Base-by-base conservation (phyloP, 768 basidiomycete genomes). In the Tephrocybe sp. region DNA sequence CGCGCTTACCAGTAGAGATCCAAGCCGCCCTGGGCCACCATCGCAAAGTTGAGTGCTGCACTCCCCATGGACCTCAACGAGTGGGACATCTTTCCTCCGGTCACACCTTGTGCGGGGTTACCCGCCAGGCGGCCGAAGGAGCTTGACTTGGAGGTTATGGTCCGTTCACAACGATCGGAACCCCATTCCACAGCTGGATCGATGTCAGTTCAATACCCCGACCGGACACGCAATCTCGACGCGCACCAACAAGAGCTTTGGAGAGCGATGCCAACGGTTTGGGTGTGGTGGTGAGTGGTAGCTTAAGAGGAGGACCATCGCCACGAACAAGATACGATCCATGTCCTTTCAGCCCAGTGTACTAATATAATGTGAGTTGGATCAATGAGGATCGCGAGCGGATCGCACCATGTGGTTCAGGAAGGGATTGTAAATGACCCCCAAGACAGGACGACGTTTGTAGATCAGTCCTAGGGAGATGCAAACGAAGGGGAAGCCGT, bases 391-490 rank as follows among this genome's bases (percentile, higher is more conserved):
- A 28, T 41, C 9, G 28, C 3, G 21, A 49, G 23, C 23, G 7
- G n/a, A 30, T 59, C 78, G 57, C 50, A 89, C 88, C 48, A 96
- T 76, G 46, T 94, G 83, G 56, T 92, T 81, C 48, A 94, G 78
- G 78, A 93, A 94, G 0, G 95, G 95, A 64, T 94, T 94, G 73
- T 85, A 96, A 54, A 98, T 86, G 34, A 98, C 93, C 1, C 95
- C 95, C 15, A 97, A 76, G 6, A 95, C 79, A 1, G 95, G 92
- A 6, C 81, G 76, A 55, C 85, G 85, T 52, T 86, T 77, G 72
- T 90, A 86, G 54, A 95, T 86, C 60, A 98, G 75, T 6, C 94
- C 95, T 45, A 98, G 81, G 15, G 94, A 97, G 65, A 95, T 89
- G 68, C 90, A 93, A 23, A 83, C 89, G 66, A 86, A 89, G 8